These are phyloP conservation scores for Capronia americana DNA, from an alignment of 2,329 filamentous ascomycete species.

Conservation along the genomic window DNA sequence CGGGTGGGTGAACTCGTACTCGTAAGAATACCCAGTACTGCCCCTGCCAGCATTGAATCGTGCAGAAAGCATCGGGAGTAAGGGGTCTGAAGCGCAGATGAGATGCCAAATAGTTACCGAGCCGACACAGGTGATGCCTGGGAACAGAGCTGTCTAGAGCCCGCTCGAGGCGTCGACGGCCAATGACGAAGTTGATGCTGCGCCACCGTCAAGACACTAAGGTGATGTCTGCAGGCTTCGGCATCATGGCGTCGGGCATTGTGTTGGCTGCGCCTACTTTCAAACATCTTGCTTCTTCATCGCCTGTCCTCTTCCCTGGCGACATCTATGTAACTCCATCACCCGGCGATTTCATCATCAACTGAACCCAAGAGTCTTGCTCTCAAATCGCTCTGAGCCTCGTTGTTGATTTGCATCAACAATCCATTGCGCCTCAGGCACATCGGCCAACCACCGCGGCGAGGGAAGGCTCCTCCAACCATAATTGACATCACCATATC, in stretches of 20 bases:
- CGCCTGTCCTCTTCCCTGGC: neutral
- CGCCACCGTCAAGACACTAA: slow-evolving; percentile 15
- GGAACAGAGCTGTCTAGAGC: neutral
- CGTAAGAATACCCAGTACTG: too few species aligned
- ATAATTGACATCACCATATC: slow-evolving; percentile 23
- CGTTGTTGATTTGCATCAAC: slow-evolving; percentile 18
- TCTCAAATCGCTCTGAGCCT: slow-evolving; percentile 8
- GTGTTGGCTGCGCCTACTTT: slow-evolving; percentile 18
- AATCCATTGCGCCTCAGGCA: slow-evolving; percentile 14
- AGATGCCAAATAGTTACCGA: neutral
- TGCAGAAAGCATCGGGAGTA: neutral
- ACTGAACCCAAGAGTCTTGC: neutral
- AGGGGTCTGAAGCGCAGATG: neutral
- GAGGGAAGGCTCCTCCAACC: neutral
- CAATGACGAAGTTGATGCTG: slow-evolving; percentile 21
- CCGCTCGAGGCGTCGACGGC: neutral
- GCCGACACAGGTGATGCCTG: slow-evolving; percentile 3
- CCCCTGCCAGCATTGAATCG: neutral
- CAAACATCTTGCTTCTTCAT: neutral
- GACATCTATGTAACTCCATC: neutral
- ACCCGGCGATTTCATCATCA: slow-evolving; percentile 17
- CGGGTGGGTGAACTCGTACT: too few species aligned
- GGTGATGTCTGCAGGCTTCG: neutral
- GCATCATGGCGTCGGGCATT: neutral
- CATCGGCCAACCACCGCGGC: slow-evolving; percentile 11